phyloP scores from a whole-genome alignment of 805 yeast genomes.

The Metschnikowia anglica region DNA sequence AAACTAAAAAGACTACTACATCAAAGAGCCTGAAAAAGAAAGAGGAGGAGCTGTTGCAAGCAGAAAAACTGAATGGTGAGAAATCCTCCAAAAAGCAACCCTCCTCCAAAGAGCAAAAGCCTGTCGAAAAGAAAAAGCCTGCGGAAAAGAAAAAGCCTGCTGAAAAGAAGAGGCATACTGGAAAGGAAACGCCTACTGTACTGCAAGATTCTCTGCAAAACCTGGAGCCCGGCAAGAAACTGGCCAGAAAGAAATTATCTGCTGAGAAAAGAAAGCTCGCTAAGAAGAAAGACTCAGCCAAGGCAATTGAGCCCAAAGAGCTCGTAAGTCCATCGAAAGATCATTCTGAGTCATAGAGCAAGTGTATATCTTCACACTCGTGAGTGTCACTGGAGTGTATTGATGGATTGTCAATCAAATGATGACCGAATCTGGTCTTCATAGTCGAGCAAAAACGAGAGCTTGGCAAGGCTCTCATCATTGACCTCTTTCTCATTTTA shows the following conservation, averaged over 20 bases:
- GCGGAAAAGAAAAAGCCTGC: not conserved
- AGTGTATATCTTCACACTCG: no score
- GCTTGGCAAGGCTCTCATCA: no score
- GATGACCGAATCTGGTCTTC: no score
- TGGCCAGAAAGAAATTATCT: not conserved
- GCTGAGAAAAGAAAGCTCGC: not conserved
- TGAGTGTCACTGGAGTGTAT: no score
- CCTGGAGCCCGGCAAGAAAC: not conserved
- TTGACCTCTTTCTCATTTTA: no score
- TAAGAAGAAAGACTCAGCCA: not conserved
- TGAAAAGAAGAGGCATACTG: not conserved
- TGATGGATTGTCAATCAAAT: no score
- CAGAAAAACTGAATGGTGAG: not conserved
- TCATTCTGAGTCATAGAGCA: not conserved
- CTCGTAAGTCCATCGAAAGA: not conserved
- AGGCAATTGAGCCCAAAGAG: not conserved
- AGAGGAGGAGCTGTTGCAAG: not conserved
- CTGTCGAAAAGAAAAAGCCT: not conserved
- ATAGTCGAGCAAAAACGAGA: no score
- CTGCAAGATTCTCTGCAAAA: not conserved
- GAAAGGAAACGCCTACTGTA: not conserved
- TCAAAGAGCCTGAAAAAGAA: not conserved
- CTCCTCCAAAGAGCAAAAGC: not conserved
- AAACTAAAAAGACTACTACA: not conserved
- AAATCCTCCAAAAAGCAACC: not conserved